These are phyloP conservation scores for Colletotrichum viniferum DNA, from an alignment of 2,329 filamentous ascomycete species.

Conservation along the genomic window DNA sequence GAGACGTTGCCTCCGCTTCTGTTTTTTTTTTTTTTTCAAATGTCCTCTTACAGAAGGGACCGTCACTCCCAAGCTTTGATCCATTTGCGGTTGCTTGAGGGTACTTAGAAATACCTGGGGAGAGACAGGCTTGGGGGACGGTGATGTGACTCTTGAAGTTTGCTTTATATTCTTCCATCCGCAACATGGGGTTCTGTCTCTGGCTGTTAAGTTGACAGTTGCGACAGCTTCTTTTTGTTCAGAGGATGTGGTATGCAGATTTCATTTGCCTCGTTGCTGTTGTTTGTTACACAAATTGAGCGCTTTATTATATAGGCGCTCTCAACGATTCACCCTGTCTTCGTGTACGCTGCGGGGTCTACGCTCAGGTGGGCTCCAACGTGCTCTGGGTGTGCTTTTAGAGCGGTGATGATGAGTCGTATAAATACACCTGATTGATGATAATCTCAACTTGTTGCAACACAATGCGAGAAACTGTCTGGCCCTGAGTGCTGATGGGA, in stretches of 20 bases:
- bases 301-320: not conserved
- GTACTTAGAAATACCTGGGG: not conserved
- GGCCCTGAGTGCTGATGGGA: not conserved
- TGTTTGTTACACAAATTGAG: not conserved
- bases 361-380: not conserved
- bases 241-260: not conserved
- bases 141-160: not conserved
- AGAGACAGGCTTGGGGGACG: not conserved
- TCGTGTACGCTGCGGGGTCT: not conserved
- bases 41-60: accelerated
- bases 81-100: not conserved
- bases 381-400: not conserved
- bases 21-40: too few relatives aligned
- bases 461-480: not conserved
- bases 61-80: accelerated
- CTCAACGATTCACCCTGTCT: accelerated
- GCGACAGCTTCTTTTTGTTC: not conserved
- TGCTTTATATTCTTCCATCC: not conserved
- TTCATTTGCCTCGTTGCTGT: not conserved
- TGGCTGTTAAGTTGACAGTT: not conserved
- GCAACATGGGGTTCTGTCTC: not conserved
- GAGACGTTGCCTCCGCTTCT: not conserved
- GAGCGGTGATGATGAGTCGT: not conserved
- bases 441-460: not conserved
- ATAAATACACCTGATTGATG: not conserved